phyloP scores from a whole-genome alignment of 805 yeast genomes.

The Starmera caribaea region DNA sequence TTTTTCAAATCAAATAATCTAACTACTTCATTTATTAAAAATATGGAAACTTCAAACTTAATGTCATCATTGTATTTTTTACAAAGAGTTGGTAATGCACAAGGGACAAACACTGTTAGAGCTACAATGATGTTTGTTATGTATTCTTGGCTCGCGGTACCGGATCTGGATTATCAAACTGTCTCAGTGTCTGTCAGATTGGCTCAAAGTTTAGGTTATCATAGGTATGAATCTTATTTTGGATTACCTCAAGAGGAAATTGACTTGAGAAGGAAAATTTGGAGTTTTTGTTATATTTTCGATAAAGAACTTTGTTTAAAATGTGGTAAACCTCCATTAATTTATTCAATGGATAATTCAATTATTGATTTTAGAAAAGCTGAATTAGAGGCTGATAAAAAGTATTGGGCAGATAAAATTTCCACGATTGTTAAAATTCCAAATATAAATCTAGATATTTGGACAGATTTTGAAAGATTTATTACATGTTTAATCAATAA shows the following conservation, averaged over 20 bases:
- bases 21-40: no score
- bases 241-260: constrained; percentile 26
- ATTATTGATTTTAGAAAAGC: constrained; percentile 8
- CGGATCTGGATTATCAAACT: constrained; percentile 31
- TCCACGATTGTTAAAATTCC: no score
- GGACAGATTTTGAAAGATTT: neutral
- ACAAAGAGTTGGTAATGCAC: constrained; percentile 34
- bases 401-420: no score
- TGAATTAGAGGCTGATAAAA: no score
- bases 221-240: constrained; percentile 32
- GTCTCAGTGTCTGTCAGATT: constrained; percentile 35
- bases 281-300: constrained; percentile 35
- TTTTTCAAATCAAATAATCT: no score
- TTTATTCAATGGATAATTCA: constrained; percentile 29
- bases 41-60: no score
- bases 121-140: constrained; percentile 37
- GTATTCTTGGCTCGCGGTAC: constrained; percentile 21
- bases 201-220: constrained; percentile 46
- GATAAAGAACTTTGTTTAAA: constrained; percentile 35
- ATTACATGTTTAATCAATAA: neutral
- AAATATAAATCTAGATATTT: neutral
- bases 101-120: constrained; percentile 37
- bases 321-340: constrained; percentile 35
- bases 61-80: no score
- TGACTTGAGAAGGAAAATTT: constrained; percentile 27